Base-by-base conservation (phyloP, 805 yeast genomes). In the Suhomyces pyralidae region DNA sequence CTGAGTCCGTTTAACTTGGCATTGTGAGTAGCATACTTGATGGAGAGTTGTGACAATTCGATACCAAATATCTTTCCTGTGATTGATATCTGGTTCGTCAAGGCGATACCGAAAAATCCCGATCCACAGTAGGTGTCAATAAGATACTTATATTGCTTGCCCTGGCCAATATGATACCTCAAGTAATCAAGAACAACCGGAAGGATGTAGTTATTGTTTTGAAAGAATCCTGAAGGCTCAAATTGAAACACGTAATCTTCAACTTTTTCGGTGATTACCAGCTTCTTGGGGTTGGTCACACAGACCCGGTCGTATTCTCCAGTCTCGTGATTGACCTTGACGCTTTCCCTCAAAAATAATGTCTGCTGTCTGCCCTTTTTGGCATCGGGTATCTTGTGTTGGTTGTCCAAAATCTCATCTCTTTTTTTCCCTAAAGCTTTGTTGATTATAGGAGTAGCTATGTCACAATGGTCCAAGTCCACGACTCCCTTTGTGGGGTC, bases 51-150 rank as follows among this genome's bases (percentile, higher is more conserved):
- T 2, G 76, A 66, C 7, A 76, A 59, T 54, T 77, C 81, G 20
- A 77, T 72, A 0, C 81, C 81, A 55, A 70, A 66, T 0, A 76
- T 68, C 50, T 73, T 69, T 0, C 75, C 76, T 8, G 58, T 60
- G 1, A 64, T 58, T 1, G 66, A 61, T 8, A 71, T 56, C 7
- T 55, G 59, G 10, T 66, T 58, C 0, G 74, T 62, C 26, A 75
- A 62, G 2, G 70, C 60, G 10, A 77, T 73, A 0, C 78, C 78
- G 55, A 77, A 71, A 55, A 77, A 72, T 3, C 81, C 81, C 6
- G 76, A 68, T 7, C 81, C 81, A 58, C 81, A 77, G 58, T 77
- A 77, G 2, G 79, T 66, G 52, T 77, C 81, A 6, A 77, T 62
- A 28, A 76, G 57, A 51, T 69, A 62, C 34, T 64, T 65, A 50